phyloP scores from a whole-genome alignment of 169 alveolate species.

The Plasmodium vivax region DNA sequence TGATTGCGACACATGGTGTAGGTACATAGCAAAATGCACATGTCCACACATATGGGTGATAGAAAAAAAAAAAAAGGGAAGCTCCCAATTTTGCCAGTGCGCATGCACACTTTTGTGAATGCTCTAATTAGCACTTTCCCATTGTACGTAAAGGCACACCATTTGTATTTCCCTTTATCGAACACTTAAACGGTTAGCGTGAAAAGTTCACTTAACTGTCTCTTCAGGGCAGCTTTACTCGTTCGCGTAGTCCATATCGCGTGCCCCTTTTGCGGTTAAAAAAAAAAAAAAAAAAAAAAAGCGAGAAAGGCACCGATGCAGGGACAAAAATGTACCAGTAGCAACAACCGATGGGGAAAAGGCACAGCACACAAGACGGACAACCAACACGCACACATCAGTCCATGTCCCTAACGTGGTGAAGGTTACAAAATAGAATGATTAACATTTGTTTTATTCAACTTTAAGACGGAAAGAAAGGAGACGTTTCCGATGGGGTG shows the following conservation, averaged over 20 bases:
- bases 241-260: neutral
- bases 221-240: neutral
- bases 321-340: neutral
- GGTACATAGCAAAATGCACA: neutral
- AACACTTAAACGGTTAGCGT: neutral
- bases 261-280: neutral
- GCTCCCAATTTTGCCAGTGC: neutral
- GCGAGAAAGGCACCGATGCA: neutral
- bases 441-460: neutral
- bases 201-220: neutral
- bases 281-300: neutral
- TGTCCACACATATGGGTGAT: neutral
- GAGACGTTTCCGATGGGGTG: neutral
- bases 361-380: neutral
- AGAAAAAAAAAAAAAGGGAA: neutral
- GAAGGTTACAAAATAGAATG: neutral
- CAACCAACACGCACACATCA: neutral
- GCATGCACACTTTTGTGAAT: neutral
- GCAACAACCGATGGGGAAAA: neutral
- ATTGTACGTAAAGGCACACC: neutral
- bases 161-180: neutral
- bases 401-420: neutral
- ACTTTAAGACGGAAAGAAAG: neutral
- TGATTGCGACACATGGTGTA: neutral
- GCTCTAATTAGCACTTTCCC: neutral